Conservation (phyloP, 78 protist genomes). For the Cavenderia fasciculata region DNA sequence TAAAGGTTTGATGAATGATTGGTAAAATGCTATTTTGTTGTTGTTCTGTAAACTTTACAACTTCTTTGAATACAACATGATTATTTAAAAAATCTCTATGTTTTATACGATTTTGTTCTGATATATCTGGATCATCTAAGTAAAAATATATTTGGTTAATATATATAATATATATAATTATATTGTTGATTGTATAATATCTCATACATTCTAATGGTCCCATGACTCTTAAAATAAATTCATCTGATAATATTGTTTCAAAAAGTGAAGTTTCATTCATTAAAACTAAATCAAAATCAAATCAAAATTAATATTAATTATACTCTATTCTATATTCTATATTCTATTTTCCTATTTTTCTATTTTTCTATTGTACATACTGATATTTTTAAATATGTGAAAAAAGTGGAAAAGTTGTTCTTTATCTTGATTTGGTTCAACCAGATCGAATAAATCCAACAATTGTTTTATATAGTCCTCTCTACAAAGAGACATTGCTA, state of each 20-base stretch:
- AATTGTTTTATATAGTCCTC: slow-evolving; percentile 78
- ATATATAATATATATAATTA: background rate
- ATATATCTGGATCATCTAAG: slow-evolving; percentile 88
- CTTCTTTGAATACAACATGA: slow-evolving; percentile 77
- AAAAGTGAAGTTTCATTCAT: slow-evolving; percentile 77
- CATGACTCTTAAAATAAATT: slow-evolving; percentile 67
- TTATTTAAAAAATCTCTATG: slow-evolving; percentile 84
- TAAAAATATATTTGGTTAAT: background rate
- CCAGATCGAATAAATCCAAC: slow-evolving; percentile 61
- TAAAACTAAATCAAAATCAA: too few species aligned
- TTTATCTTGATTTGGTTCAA: slow-evolving; percentile 54
- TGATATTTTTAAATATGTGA: slow-evolving; percentile 56
- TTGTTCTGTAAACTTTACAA: slow-evolving; percentile 76
- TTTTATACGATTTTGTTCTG: slow-evolving; percentile 18
- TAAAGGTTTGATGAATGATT: slow-evolving; percentile 90
- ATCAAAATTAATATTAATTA: too few species aligned
- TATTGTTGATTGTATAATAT: background rate
- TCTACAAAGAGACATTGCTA: too few species aligned
- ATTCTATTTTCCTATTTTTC: too few species aligned
- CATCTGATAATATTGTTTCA: slow-evolving; percentile 80
- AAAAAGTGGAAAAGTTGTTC: slow-evolving; percentile 42
- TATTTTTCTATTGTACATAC: too few species aligned
- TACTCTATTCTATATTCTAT: too few species aligned
- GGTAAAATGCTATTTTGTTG: slow-evolving; percentile 3
- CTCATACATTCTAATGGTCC: slow-evolving; percentile 90